A percentile compares a stretch with the other conserved stretches of the same genome.
Evolutionary conservation across 768 basidiomycete genomes (phyloP).

Genomic region (Asterophora lycoperdoides): DNA sequence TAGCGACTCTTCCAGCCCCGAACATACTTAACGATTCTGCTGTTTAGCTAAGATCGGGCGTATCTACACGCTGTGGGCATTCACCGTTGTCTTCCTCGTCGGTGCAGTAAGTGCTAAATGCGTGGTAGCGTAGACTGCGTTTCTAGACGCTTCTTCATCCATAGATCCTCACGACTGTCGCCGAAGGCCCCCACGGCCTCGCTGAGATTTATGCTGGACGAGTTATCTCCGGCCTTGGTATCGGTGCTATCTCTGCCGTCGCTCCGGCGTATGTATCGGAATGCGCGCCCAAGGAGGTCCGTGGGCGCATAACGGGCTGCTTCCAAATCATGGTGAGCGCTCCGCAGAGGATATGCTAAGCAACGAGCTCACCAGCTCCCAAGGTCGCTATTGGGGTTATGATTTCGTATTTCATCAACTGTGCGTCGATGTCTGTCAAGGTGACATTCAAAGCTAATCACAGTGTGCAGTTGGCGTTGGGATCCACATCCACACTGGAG

Average conservation of each 20-base stretch:
- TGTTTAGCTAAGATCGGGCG: slow-evolving; percentile 61
- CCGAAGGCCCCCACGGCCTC: slow-evolving; percentile 55
- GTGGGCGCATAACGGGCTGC: slow-evolving; percentile 79
- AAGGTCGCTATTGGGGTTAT: slow-evolving; percentile 76
- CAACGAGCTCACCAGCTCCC: neutral
- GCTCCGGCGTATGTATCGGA: slow-evolving; percentile 86
- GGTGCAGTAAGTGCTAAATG: slow-evolving; percentile 54
- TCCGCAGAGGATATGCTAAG: too few species aligned
- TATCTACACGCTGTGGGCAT: slow-evolving; percentile 55
- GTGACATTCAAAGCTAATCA: neutral
- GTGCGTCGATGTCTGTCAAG: slow-evolving; percentile 35
- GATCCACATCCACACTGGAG: slow-evolving; percentile 43
- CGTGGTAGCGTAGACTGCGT: neutral
- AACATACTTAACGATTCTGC: neutral
- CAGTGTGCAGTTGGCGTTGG: slow-evolving; percentile 51
- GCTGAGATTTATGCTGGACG: slow-evolving; percentile 77
- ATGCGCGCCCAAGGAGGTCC: slow-evolving; percentile 81
- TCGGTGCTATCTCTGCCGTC: slow-evolving; percentile 78
- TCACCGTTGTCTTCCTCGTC: slow-evolving; percentile 59
- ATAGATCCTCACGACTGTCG: slow-evolving; percentile 73
- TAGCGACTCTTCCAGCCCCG: neutral
- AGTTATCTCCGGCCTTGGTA: slow-evolving; percentile 74
- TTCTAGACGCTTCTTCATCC: neutral
- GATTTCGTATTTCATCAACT: slow-evolving; percentile 80
- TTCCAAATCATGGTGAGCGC: slow-evolving; percentile 76